Conservation (phyloP, 352 stramenopile genomes). For the Globisporangium barbulae region DNA sequence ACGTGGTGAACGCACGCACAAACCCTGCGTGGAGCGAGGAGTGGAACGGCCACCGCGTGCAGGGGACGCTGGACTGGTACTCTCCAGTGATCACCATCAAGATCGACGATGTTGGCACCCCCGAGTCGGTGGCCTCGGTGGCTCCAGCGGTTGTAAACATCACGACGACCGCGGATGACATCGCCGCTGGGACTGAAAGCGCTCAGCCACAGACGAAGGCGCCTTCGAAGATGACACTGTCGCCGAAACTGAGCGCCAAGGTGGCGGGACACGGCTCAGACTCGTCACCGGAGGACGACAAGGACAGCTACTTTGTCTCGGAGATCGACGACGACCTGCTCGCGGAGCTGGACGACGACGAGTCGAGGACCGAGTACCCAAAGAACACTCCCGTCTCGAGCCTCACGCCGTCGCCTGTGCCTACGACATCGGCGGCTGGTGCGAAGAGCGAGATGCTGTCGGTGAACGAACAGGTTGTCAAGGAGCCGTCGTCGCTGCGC, state of each 20-base stretch:
- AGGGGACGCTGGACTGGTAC: conserved; percentile 56
- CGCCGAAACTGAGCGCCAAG: conserved; percentile 10
- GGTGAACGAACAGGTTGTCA: conserved; percentile 22
- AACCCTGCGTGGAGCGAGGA: conserved; percentile 57
- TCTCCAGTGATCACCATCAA: conserved; percentile 50
- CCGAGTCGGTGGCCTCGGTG: neutral
- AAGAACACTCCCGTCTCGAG: neutral
- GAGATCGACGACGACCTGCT: conserved; percentile 3
- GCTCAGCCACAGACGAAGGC: neutral
- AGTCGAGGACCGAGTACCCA: neutral
- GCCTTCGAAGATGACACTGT: conserved; percentile 13
- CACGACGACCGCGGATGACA: neutral
- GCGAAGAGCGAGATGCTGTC: conserved; percentile 14
- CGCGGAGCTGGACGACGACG: neutral
- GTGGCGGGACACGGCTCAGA: conserved; percentile 1
- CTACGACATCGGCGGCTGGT: neutral
- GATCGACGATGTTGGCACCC: conserved; percentile 2
- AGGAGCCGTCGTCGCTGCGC: conserved; percentile 37
- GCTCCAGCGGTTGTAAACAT: neutral
- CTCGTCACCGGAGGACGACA: conserved; percentile 9
- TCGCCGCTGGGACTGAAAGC: neutral
- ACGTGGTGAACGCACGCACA: conserved; percentile 80
- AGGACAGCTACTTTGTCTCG: conserved; percentile 11
- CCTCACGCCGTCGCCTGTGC: neutral
- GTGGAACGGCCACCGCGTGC: conserved; percentile 70